phyloP scores from a whole-genome alignment of 345 rosid genomes.

The Balakata baccata region DNA sequence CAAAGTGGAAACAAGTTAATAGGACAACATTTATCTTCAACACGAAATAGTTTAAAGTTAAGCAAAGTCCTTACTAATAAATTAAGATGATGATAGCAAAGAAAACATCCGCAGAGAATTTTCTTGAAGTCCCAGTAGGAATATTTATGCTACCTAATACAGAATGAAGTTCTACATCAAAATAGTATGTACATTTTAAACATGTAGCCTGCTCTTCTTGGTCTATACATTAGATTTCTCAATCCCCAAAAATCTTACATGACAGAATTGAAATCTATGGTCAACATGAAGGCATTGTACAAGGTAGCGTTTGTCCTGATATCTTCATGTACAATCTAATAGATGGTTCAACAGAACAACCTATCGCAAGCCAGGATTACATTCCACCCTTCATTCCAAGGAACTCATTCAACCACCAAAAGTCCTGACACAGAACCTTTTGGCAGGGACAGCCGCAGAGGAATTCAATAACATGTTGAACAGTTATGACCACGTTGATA shows the following conservation, averaged over 20 bases:
- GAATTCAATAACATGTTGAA: background rate
- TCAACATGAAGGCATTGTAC: background rate
- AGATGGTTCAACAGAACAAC: too few species aligned
- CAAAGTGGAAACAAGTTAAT: background rate
- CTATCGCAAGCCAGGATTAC: too few species aligned
- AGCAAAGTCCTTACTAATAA: background rate
- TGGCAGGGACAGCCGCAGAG: too few species aligned
- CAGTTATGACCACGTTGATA: background rate
- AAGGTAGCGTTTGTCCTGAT: background rate
- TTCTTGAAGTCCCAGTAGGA: background rate
- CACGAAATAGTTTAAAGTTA: background rate
- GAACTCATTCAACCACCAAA: too few species aligned
- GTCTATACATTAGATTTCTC: background rate
- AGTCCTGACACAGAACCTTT: too few species aligned
- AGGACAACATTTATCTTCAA: background rate
- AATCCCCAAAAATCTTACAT: background rate
- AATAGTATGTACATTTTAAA: background rate
- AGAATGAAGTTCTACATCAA: background rate
- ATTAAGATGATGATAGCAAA: background rate
- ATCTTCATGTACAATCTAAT: too few species aligned
- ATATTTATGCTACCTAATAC: background rate
- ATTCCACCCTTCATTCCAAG: too few species aligned
- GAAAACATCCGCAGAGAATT: background rate
- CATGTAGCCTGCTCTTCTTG: background rate
- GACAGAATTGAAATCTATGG: background rate